These are phyloP conservation scores for Entonaema liquescens DNA, from an alignment of 495 filamentous ascomycete genomes.

Conservation along the genomic window DNA sequence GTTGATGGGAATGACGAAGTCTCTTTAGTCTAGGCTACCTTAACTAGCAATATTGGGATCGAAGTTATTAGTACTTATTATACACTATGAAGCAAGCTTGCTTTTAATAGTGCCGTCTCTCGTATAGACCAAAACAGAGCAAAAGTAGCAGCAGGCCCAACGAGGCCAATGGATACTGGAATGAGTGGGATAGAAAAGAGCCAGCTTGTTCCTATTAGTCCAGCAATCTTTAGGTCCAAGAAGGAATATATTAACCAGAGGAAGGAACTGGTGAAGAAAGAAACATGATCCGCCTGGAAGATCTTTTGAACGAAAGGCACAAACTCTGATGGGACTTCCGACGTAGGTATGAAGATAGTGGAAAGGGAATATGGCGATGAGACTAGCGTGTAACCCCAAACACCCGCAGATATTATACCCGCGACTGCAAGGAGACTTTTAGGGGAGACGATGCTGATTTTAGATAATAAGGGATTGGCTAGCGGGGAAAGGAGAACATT, in stretches of 20 bases:
- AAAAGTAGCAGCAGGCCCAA: constrained; percentile 21
- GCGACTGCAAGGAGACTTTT: constrained; percentile 4
- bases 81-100: background rate
- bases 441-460: background rate
- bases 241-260: constrained; percentile 33
- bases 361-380: constrained; percentile 20
- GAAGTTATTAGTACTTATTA: too few species aligned
- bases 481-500: constrained; percentile 8
- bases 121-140: constrained; percentile 24
- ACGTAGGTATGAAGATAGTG: constrained; percentile 19
- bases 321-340: constrained; percentile 10
- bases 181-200: constrained; percentile 1
- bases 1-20: background rate
- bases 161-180: background rate
- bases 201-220: constrained; percentile 7
- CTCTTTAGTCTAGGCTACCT: background rate
- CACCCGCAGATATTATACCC: constrained; percentile 10
- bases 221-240: constrained; percentile 12
- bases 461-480: background rate
- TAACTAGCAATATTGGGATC: background rate
- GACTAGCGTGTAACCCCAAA: constrained; percentile 18
- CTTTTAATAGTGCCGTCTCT: constrained; percentile 13
- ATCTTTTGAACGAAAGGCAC: constrained; percentile 11
- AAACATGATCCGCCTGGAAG: constrained; percentile 16
- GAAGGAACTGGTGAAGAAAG: constrained; percentile 13